Evolutionary conservation across 1,284 basidiomycete species (phyloP), one percentile per base, ranked within the genome.

Genomic region (Malassezia vespertilionis): DNA sequence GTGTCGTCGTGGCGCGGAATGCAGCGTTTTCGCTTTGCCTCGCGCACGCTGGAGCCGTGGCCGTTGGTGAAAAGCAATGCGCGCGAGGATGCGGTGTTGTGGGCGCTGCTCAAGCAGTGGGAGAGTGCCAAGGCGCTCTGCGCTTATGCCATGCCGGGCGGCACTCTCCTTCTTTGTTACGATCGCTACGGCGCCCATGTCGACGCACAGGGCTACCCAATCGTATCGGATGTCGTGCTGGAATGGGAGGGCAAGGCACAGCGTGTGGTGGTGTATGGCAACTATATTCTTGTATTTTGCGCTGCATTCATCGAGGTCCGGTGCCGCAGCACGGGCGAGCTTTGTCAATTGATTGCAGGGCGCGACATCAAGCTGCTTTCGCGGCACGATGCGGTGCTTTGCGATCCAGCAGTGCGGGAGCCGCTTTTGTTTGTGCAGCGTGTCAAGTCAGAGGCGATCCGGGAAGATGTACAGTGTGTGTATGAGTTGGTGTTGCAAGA

Each of bases 1-100:
- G 84, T 97, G 47, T 78, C 91, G 24, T 90, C 88, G 59, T 79
- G 83, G 2, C 88, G 85, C 63, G 88, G 86, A n/a, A 91, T 95
- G 62, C 64, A 71, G 73, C 91, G 95, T 61, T 93, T 95, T 85
- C 85, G 93, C 69, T 76, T 96, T 26, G 72, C 72, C 41, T 56
- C 53, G 20, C 81, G 86, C 71, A 83, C 85, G 72, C 87, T 85
- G 62, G 85, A 87, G 2, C 85, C 84, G 1, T 88, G 93, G 24
- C 76, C 76, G 0, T 73, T 74, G 44, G 75, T 76, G 45, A 71
- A 74, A 45, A 83, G 85, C 7, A 78, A 67, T 18, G 63, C 57
- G 31, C 54, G 72, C 33, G 84, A 88, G 56, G 84, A 88, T 58
- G 77, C 82, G 23, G 77, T 79, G 6, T 74, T 83, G 2, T 78